Base-by-base conservation (phyloP, 2,329 filamentous ascomycete genomes). In the Thyridium curvatum region DNA sequence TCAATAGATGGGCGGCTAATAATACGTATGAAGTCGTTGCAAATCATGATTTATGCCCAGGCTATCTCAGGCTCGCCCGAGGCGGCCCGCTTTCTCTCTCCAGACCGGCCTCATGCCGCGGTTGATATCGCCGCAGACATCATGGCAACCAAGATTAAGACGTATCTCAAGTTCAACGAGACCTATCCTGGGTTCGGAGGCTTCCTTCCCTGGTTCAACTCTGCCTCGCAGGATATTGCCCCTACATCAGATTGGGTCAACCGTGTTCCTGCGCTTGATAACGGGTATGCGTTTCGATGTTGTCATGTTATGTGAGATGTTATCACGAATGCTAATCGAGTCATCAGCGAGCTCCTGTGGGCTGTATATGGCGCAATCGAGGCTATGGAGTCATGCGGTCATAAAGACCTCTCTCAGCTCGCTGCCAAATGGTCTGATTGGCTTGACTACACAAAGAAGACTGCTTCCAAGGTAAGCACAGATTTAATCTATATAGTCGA, bases 11-110 rank as follows among this genome's bases (percentile, higher is more conserved):
- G n/a, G n/a, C n/a, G n/a, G n/a, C n/a, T n/a, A n/a, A n/a, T n/a
- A n/a, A n/a, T n/a, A 35, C 10, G 29, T 26, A 18, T 12, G 26
- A 18, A 64, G 62, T 54, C 62, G 5, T 53, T 67, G 1, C 64
- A 67, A 44, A 56, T 68, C 13, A 68, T 68, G 61, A 51, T 68
- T 4, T 65, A 66, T 35, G 52, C 65, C 1, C 62, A 64, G 32
- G 62, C 60, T 18, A 54, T 68, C 18, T 46, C 57, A 4, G 64
- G 64, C 0, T 59, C 56, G 2, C 45, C 45, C 5, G 51, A 61
- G 34, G 65, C 64, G 3, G 64, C 62, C 8, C 55, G 55, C 14
- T 66, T 65, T 40, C 46, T 68, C 18, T 58, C 59, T 3, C 62
- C 62, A 0, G 39, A 55, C 7, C 40, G 60, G 13, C 54, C 56